phyloP scores from a whole-genome alignment of 2,329 filamentous ascomycete genomes.

The Ophiostoma triangulosporum region DNA sequence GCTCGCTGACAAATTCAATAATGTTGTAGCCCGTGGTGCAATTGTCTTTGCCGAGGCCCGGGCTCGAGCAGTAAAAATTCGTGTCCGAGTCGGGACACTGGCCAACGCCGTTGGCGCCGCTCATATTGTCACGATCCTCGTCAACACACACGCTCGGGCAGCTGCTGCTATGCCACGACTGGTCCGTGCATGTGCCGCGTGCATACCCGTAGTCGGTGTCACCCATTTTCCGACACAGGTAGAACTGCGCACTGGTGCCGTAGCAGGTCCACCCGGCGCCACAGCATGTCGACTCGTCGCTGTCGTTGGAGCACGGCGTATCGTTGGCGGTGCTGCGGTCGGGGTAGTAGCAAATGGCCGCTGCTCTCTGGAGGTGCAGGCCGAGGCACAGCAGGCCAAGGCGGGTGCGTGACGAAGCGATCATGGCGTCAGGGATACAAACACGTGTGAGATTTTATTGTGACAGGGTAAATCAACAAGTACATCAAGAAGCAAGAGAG shows the following conservation, averaged over 20 bases:
- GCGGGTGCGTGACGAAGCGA: not conserved
- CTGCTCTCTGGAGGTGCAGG: not conserved
- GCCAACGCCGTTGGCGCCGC: slow-evolving; percentile 15
- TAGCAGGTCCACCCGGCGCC: slow-evolving; percentile 22
- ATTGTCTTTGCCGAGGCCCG: slow-evolving; percentile 5
- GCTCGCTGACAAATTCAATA: not conserved
- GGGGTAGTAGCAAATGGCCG: slow-evolving; percentile 20
- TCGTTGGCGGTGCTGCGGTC: slow-evolving; percentile 19
- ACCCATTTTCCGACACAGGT: slow-evolving; percentile 20
- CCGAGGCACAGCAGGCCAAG: not conserved
- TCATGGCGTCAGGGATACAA: too few species aligned
- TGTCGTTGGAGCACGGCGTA: slow-evolving; percentile 19
- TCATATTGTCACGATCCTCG: slow-evolving; percentile 6
- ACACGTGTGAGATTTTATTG: not conserved
- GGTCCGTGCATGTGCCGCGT: slow-evolving; percentile 24
- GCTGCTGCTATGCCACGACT: slow-evolving; percentile 18
- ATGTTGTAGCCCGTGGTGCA: slow-evolving; percentile 8
- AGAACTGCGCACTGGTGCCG: slow-evolving; percentile 17
- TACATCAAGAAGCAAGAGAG: too few species aligned
- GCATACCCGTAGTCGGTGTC: slow-evolving; percentile 17
- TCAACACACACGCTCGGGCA: slow-evolving; percentile 24
- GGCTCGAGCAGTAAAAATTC: slow-evolving; percentile 18
- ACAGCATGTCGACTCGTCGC: slow-evolving; percentile 21
- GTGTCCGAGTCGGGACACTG: slow-evolving; percentile 10
- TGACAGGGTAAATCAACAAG: not conserved